Percentiles rank a stretch among this genome's conserved stretches.
These are phyloP conservation scores for Metarhizium brunneum DNA, from an alignment of 2,329 filamentous ascomycete genomes.

Conservation along the genomic window DNA sequence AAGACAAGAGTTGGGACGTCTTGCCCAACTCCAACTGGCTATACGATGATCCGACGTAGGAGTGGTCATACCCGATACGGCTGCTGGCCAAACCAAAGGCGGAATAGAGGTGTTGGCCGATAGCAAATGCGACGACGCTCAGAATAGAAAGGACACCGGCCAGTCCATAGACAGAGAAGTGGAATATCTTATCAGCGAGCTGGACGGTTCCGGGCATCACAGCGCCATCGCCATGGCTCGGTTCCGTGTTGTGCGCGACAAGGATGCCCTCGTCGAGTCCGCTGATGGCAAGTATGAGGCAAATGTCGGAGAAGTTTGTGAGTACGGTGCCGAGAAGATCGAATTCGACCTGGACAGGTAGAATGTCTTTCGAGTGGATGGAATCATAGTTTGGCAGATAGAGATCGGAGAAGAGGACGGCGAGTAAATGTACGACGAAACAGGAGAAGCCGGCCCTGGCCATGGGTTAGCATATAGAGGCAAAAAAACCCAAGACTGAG, in stretches of 20 bases:
- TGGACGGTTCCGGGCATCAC: neutral
- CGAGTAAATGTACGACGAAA: constrained; percentile 1
- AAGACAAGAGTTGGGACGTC: constrained; percentile 6
- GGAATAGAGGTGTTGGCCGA: constrained; percentile 9
- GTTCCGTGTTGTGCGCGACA: constrained; percentile 5
- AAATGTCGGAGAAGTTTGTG: constrained; percentile 6
- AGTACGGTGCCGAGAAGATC: constrained; percentile 4
- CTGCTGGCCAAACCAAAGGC: neutral
- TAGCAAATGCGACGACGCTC: constrained; percentile 9
- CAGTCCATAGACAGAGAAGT: constrained; percentile 8
- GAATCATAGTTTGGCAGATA: neutral
- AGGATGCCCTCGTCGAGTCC: constrained; percentile 13
- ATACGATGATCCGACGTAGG: neutral
- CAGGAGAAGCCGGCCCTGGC: neutral
- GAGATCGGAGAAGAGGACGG: constrained; percentile 1
- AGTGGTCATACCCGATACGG: neutral
- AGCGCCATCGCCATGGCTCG: neutral
- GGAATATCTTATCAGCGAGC: constrained; percentile 9
- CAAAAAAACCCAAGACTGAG: neutral
- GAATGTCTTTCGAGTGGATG: neutral
- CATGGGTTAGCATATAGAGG: neutral
- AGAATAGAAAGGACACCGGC: constrained; percentile 10
- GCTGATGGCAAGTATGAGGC: constrained; percentile 16
- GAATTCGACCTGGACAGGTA: neutral
- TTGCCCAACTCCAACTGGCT: neutral